Base-by-base conservation (phyloP, 306 rosid genomes). In the Ceratonia siliqua region DNA sequence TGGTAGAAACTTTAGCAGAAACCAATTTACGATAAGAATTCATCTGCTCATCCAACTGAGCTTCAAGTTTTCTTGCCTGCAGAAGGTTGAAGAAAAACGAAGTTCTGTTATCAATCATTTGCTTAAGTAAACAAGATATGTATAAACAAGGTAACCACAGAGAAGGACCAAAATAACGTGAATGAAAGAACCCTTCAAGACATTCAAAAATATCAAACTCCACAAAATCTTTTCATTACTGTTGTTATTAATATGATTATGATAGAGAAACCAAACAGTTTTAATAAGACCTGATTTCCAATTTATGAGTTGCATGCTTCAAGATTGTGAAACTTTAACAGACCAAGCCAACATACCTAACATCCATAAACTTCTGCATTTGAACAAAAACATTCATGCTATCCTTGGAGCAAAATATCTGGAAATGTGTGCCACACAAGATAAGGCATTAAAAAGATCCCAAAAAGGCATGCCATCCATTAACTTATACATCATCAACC, bases 41-140 rank as follows among this genome's bases (percentile, higher is more conserved):
- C 98, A 95, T 95, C 74, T 84, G 96, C 88, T 95, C 98, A 76
- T 95, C 99, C 84, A 95, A 85, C 78, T 89, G 98, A 82, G 99
- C 96, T 89, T 95, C 98, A 30, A 95, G 92, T 75, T 88, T 95
- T 84, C 96, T 90, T 0, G 98, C 97, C 99, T 95, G 87, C 63
- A 79, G 86, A 63, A 32, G 55, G 27, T 68, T 8, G 39, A 15
- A 36, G 9, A 68, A 5, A 49, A 70, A 75, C 50, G 35, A 7
- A 54, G n/a, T 42, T 50, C 64, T 49, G 35, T 28, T 11, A 73
- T 76, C 79, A 62, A 72, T 56, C 55, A 63, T 73, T 48, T 35
- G 13, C 56, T 67, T 61, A 48, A 58, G 59, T 49, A 41, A 59
- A 21, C 28, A 43, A 55, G 79, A 32, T 67, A 66, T 68, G 38